Evolutionary conservation across 176 grass and related monocot species (phyloP), one percentile per base, ranked within the genome.

Genomic region (Carex parvula): DNA sequence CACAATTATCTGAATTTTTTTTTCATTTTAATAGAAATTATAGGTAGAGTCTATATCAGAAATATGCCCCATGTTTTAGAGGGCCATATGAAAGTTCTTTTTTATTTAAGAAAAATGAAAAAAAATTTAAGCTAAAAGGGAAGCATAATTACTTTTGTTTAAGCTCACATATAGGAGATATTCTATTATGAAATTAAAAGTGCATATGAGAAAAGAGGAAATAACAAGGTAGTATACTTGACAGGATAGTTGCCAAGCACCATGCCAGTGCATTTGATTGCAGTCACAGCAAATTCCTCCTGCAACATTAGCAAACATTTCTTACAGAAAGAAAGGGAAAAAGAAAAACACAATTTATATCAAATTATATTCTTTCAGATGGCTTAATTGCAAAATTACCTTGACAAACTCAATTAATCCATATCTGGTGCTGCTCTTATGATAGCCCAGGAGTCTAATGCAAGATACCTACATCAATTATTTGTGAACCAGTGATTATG

Each of bases 381-480:
- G 64, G 15, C 35, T 42, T 44, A 1, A 70, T 18, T 70, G 68
- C 37, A 44, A 70, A 79, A 16, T 79, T 79, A 79, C 74, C 74
- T 79, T 79, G 74, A 18, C 53, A 79, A 79, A 79, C 53, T 79
- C 50, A 4, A 79, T 26, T 33, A 79, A 79, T 55, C 41, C 74
- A 79, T 56, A 30, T 16, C 74, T 29, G 39, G 48, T 79, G 26
- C 3, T 57, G 4, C 50, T 55, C 15, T 44, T 13, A 57, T 32
- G 29, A 79, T 79, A 50, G 16, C 9, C 39, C 5, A 79, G 50
- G 29, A 79, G 21, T 33, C 53, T 79, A 55, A 79, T 55, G 24
- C 74, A 16, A 33, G 74, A 79, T 14, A 79, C 74, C 74, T 79
- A 29, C 21, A 79, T 55, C 50, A 52, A 79, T 26, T 16, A 4